Evolutionary conservation across 192 early-diverging fungal species (phyloP).

Genomic region (Gaertneriomyces semiglobifer): DNA sequence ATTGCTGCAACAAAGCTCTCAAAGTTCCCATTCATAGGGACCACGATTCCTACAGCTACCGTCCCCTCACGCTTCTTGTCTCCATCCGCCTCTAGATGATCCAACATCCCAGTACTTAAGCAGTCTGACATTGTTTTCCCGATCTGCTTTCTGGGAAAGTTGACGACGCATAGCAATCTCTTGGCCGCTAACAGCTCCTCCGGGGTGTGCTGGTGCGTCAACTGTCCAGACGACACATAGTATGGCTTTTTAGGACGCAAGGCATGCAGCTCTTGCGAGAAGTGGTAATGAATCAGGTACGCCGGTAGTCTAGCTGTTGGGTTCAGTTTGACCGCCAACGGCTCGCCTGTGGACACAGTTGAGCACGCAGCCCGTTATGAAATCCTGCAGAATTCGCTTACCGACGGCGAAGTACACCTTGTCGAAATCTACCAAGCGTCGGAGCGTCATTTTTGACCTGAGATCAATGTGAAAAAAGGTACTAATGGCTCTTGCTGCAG

Average conservation of each 20-base stretch:
- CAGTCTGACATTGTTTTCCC: slow-evolving; percentile 1
- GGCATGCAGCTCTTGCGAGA: slow-evolving; percentile 3
- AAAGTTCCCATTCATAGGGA: neutral
- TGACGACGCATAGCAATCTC: neutral
- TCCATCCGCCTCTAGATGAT: neutral
- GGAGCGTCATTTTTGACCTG: too few relatives aligned
- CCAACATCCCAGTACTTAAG: neutral
- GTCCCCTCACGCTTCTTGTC: slow-evolving; percentile 1
- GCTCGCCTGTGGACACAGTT: neutral
- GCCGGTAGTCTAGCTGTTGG: neutral
- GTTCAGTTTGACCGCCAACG: neutral
- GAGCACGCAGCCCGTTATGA: neutral
- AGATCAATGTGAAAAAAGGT: too few relatives aligned
- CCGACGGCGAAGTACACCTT: neutral
- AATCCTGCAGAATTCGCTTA: neutral
- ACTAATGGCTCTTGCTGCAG: too few relatives aligned
- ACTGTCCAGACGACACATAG: neutral
- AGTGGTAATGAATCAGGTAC: slow-evolving; percentile 1
- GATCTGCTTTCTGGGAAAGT: slow-evolving; percentile 7
- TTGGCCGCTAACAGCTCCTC: neutral
- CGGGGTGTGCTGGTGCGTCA: slow-evolving; percentile 2
- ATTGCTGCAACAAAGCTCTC: neutral
- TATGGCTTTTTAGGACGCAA: neutral
- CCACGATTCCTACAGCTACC: neutral
- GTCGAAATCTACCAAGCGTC: neutral